phyloP scores from a whole-genome alignment of 1,284 basidiomycete genomes.

The Porogramme epimiltina region DNA sequence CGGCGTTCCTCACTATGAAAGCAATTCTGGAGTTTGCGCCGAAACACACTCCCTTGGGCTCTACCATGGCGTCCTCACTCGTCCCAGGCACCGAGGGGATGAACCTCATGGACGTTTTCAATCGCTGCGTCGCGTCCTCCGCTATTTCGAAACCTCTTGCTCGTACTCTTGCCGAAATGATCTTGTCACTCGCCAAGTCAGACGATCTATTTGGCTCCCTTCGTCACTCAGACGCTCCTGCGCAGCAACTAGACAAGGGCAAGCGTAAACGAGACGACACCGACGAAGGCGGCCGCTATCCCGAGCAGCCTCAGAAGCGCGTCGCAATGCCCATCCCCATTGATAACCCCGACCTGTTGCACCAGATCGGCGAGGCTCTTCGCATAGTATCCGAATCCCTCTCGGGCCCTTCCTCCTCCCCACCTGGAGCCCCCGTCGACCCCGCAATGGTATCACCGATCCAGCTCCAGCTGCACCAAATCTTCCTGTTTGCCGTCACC shows the following conservation, averaged over 20 bases:
- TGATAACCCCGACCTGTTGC: slow-evolving; percentile 40
- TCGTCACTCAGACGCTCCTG: slow-evolving; percentile 59
- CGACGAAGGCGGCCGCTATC: slow-evolving; percentile 43
- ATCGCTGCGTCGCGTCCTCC: slow-evolving; percentile 46
- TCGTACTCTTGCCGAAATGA: slow-evolving; percentile 54
- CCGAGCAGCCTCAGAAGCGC: slow-evolving; percentile 43
- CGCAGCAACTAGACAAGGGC: slow-evolving; percentile 59
- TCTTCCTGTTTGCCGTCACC: slow-evolving; percentile 75
- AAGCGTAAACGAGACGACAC: slow-evolving; percentile 68
- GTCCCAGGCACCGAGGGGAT: slow-evolving; percentile 48
- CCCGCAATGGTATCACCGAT: slow-evolving; percentile 62
- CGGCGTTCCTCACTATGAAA: slow-evolving; percentile 60
- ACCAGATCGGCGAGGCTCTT: slow-evolving; percentile 58
- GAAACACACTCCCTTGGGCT: slow-evolving; percentile 54
- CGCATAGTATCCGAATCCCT: slow-evolving; percentile 53
- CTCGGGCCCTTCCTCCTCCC: slow-evolving; percentile 34
- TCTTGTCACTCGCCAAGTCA: slow-evolving; percentile 64
- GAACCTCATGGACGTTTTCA: slow-evolving; percentile 58
- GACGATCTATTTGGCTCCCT: slow-evolving; percentile 64
- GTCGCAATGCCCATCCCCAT: slow-evolving; percentile 26
- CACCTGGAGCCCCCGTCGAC: slow-evolving; percentile 44
- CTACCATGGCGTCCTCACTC: slow-evolving; percentile 49
- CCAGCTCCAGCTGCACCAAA: slow-evolving; percentile 67
- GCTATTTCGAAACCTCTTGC: slow-evolving; percentile 53
- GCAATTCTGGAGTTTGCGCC: slow-evolving; percentile 58